Evolutionary conservation across 257 asterid species (phyloP), one percentile per base, ranked within the genome.

Genomic region (Leonotis leonurus): DNA sequence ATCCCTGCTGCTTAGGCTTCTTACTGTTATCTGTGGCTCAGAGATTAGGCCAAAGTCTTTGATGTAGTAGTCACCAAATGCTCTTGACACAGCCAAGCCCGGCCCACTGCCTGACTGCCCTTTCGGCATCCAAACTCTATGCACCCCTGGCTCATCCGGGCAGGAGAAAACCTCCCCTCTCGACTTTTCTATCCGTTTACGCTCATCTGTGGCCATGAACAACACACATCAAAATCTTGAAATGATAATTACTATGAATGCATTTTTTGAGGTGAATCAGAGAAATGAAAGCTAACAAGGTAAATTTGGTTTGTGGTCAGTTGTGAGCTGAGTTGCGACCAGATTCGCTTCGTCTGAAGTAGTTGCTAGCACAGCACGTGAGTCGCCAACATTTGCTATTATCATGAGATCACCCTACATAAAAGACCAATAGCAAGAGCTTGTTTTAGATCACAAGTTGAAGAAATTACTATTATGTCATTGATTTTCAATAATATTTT

Each of bases 41-140:
- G 93, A 86, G 13, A 84, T 86, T 25, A 89, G 87, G 8, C 96
- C 96, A 69, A 83, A 83, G 69, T 82, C 90, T 63, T 89, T 89
- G 11, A 89, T 70, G 44, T 52, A 83, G 80, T 80, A 78, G 25
- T 89, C 96, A 6, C 96, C 95, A 51, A 89, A 86, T 30, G 93
- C 95, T 58, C 96, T 76, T 25, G 96, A 89, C 24, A 86, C 43
- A 37, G 96, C 93, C 54, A 89, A 67, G 40, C 96, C 96, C 1
- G 96, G 96, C 35, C 96, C 95, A n/a, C n/a, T n/a, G n/a, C n/a
- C n/a, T n/a, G n/a, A n/a, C 55, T 70, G 25, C 33, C 84, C 85
- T 8, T 67, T 70, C 12, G 96, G 87, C 84, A 77, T 75, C 95
- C 96, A 86, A 4, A 89, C 70, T 70, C 95, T 77, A 43, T 84